Conservation (phyloP, 2,329 filamentous ascomycete genomes). For the Nigrospora osmanthi region DNA sequence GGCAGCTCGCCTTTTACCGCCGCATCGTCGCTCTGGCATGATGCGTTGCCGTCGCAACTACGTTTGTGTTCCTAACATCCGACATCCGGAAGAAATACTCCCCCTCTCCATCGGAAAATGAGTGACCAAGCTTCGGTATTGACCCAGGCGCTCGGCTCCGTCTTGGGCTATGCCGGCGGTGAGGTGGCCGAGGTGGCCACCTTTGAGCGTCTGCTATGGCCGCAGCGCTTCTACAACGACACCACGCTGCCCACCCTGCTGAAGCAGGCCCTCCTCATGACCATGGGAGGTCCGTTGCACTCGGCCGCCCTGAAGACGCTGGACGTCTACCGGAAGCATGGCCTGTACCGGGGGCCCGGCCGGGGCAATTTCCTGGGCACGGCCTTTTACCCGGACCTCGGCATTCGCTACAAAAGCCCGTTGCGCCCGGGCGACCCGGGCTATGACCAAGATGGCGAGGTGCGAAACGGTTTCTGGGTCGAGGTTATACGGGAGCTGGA, state of each 20-base stretch:
- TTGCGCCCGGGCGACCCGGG: background rate
- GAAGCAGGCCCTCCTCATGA: conserved; percentile 5
- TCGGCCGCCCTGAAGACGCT: conserved; percentile 8
- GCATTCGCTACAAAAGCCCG: background rate
- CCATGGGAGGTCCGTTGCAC: conserved; percentile 13
- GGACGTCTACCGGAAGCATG: conserved; percentile 6
- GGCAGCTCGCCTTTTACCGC: no score
- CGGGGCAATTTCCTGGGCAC: background rate
- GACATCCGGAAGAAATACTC: no score
- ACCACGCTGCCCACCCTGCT: conserved; percentile 1
- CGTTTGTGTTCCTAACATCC: no score
- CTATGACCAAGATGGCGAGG: background rate
- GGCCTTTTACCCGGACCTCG: background rate
- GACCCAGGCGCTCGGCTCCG: conserved; percentile 3
- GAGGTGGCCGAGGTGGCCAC: conserved; percentile 7
- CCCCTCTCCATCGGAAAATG: no score
- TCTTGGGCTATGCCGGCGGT: conserved; percentile 12
- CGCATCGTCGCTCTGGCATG: no score
- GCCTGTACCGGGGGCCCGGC: conserved; percentile 6
- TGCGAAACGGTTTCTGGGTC: background rate
- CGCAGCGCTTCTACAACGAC: conserved; percentile 9
- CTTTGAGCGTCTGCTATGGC: conserved; percentile 12
- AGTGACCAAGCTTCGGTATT: background rate
- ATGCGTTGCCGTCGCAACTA: no score
- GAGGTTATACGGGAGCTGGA: background rate